Base-by-base conservation (phyloP, 139 green algal genomes). In the Closterium sp. region DNA sequence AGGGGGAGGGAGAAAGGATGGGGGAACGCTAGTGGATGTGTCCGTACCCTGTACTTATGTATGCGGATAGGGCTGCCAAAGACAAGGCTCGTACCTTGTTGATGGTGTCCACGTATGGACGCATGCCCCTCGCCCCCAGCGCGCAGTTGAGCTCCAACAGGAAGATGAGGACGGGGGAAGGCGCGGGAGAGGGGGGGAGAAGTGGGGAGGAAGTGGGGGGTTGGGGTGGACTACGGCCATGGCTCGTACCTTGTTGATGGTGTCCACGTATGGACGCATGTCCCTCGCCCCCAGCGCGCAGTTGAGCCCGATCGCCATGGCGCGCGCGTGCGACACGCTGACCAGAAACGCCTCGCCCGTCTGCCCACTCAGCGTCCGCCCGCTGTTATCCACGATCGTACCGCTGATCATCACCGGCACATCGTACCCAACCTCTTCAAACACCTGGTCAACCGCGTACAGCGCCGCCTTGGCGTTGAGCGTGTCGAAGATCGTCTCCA, bases 401-500 rank as follows among this genome's bases (percentile, higher is more conserved):
- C 98, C 98, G 93, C 95, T 98, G 93, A 99, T 95, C 90, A 99
- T 97, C 34, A 99, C 96, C 0, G 98, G 98, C 55, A 99, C 95
- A 69, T 96, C 95, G 38, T 96, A 91, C 35, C 96, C 95, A 89
- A 93, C 86, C n/a, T 97, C 95, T 33, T 95, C 94, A 91, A 99
- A 99, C 92, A 98, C 97, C 93, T 96, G 95, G 93, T 99, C 97
- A 90, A 99, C 95, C 0, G 97, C 97, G 92, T 96, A 98, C 66
- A 99, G 76, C 23, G 97, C 97, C 6, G 97, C 97, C 95, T 98
- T 98, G 88, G 98, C 97, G 91, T 99, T 99, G 21, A 98, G 95
- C 5, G 98, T 99, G 95, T 99, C 98, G 90, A 99, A 99, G 95
- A 99, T 99, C 66, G 98, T 99, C 95, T 99, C 98, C 89, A 99